Base-by-base conservation (phyloP, 176 grass and related monocot genomes). In the Dactylis glomerata region DNA sequence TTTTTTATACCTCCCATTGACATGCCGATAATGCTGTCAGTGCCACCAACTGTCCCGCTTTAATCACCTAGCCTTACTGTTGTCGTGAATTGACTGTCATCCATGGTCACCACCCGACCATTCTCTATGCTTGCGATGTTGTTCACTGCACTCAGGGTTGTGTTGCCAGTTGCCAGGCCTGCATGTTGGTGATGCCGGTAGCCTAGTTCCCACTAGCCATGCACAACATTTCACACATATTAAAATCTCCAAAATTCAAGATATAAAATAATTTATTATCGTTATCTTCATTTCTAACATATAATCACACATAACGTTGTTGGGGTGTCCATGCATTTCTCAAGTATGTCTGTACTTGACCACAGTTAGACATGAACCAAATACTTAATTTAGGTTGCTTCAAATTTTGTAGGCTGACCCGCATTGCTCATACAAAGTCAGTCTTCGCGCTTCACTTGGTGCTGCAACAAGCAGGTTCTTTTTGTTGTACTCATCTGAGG, bases 401-500 rank as follows among this genome's bases (percentile, higher is more conserved):
- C n/a, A 79, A 59, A 31, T 80, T 71, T 85, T 98, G 75, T 84
- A 99, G 96, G 90, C 88, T 61, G 93, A 99, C 66, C 93, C 96
- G 30, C 96, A 99, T 85, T 99, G 96, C 76, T 99, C 96, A 6
- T 99, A 99, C 50, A 85, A 76, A 89, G 77, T 93, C 55, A 86
- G 40, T 68, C 47, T 89, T 78, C 91, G 78, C 46, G 91, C 89
- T 89, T 96, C 93, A 68, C 65, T 90, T 80, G 82, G 85, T 81
- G 88, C 91, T 78, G 91, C 91, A 57, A 88, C 96, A 38, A 86
- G 93, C 68, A 90, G 96, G 87, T 99, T 99, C 80, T 76, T 93
- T 83, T 85, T 99, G 34, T 81, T 93, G 44, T 96, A 96, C 89
- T 91, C 89, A 51, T 87, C 96, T 67, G 87, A 94, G 96, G 96